Evolutionary conservation across 139 green algal genomes (phyloP), one percentile per base, ranked within the genome.

Genomic region (Chlorella vulgaris): DNA sequence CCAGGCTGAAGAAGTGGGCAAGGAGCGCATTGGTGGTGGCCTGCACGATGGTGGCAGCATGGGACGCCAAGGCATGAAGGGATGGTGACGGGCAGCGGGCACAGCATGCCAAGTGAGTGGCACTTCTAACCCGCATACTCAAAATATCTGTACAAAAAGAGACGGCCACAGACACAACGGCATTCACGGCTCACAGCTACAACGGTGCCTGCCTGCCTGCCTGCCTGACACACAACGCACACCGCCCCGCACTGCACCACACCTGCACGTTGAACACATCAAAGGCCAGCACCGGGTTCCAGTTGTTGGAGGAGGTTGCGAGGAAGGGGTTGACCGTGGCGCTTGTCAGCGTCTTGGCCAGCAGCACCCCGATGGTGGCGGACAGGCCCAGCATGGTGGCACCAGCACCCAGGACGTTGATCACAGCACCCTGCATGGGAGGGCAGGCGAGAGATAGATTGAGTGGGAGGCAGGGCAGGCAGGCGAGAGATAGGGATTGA

Each of bases 181-280:
- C n/a, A n/a, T n/a, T n/a, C n/a, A n/a, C n/a, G n/a, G n/a, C n/a
- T n/a, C n/a, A n/a, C n/a, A 15, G 15, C 47, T 58, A 58, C 15
- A 10, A 58, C 15, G 15, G 47, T 15, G 15, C 47, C 47, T 24
- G 13, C 47, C 15, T 58, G 13, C 10, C 47, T 58, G 10, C 47
- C 47, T 24, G 13, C 47, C 47, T 58, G 13, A 10, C 47, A 58
- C 15, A 58, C 15, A 58, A 58, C n/a, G 15, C 47, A 58, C 55
- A 28, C 4, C 28, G 6, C 19, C 10, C 65, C 40, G 35, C n/a
- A 24, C 28, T 38, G 39, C 42, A 19, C 33, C 58, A 29, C 79
- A 93, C 93, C 91, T 99, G 96, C 38, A 99, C 93, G 69, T 99
- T 90, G 90, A 99, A 99, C 3, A 99, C 96, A 85, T 99, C 97